Percentiles rank a stretch among this genome's conserved stretches.
Evolutionary conservation across 441 rosid genomes (phyloP).

Genomic region (Macaranga tanarius): DNA sequence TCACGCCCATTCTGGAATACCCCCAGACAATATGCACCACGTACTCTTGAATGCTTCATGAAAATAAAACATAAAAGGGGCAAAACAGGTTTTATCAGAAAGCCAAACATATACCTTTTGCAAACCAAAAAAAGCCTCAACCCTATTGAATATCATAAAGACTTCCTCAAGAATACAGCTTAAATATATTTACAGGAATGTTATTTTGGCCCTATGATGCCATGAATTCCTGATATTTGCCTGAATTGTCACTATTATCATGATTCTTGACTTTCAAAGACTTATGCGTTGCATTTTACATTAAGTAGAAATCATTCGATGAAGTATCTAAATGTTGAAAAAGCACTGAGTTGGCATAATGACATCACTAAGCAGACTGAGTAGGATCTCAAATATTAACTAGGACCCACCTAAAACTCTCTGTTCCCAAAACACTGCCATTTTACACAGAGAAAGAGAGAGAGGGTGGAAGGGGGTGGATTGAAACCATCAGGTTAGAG

Average conservation of each 20-base stretch:
- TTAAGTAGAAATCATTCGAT: too few species aligned
- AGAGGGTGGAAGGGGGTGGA: not conserved
- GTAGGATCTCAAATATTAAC: not conserved
- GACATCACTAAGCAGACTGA: not conserved
- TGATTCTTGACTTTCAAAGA: conserved; percentile 3
- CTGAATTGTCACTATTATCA: not conserved
- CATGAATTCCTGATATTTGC: too few species aligned
- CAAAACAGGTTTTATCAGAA: conserved; percentile 24
- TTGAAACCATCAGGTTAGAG: not conserved
- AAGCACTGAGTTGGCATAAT: not conserved
- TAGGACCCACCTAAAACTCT: not conserved
- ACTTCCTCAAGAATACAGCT: conserved; percentile 6
- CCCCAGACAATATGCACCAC: conserved; percentile 84
- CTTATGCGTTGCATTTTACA: not conserved
- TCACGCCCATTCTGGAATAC: conserved; percentile 87
- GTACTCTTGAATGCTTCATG: conserved; percentile 82
- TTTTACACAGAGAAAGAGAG: not conserved
- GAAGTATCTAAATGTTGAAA: not conserved
- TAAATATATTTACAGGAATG: not conserved
- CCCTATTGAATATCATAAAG: not conserved
- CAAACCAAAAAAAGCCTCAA: not conserved
- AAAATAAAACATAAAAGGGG: conserved; percentile 16
- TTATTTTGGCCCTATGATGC: not conserved
- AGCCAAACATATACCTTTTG: conserved; percentile 10
- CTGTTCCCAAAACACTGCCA: not conserved